Conservation (phyloP, 345 rosid genomes). For the Salix dunnii region DNA sequence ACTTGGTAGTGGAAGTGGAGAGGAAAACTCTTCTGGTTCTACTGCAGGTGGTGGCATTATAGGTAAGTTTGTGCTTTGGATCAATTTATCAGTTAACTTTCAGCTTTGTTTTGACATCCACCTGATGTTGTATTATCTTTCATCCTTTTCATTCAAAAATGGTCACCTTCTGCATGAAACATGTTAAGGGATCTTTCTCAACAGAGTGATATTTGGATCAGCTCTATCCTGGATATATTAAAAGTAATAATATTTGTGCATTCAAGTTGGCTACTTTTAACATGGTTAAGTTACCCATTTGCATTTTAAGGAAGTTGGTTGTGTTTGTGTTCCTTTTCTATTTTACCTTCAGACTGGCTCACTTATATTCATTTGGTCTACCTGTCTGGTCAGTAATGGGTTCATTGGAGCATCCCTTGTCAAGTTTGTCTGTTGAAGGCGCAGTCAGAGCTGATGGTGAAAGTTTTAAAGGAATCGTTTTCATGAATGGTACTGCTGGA, state of each 20-base stretch:
- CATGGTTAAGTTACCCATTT: not conserved
- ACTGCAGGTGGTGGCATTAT: conserved; percentile 94
- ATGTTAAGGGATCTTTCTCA: not conserved
- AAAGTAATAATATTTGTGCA: not conserved
- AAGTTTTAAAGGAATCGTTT: conserved; percentile 38
- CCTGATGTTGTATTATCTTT: not conserved
- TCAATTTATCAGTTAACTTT: not conserved
- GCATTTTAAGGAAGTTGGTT: conserved; percentile 3
- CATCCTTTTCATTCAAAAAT: not conserved
- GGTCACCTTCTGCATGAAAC: not conserved
- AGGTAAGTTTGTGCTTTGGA: conserved; percentile 43
- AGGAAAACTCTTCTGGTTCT: conserved; percentile 48
- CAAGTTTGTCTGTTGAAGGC: conserved; percentile 76
- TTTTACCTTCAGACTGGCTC: conserved; percentile 8
- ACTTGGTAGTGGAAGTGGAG: conserved; percentile 99
- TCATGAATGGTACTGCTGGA: conserved; percentile 27
- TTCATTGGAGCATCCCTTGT: conserved; percentile 84
- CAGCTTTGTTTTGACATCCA: not conserved
- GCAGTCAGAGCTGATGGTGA: conserved; percentile 84
- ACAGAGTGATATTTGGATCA: not conserved
- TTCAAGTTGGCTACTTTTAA: not conserved
- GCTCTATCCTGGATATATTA: not conserved
- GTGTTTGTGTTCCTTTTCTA: not conserved
- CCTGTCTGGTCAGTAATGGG: conserved; percentile 73
- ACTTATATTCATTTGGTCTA: conserved; percentile 17